Evolutionary conservation across 169 alveolate species (phyloP).

Genomic region (Cryptosporidium viatorum): DNA sequence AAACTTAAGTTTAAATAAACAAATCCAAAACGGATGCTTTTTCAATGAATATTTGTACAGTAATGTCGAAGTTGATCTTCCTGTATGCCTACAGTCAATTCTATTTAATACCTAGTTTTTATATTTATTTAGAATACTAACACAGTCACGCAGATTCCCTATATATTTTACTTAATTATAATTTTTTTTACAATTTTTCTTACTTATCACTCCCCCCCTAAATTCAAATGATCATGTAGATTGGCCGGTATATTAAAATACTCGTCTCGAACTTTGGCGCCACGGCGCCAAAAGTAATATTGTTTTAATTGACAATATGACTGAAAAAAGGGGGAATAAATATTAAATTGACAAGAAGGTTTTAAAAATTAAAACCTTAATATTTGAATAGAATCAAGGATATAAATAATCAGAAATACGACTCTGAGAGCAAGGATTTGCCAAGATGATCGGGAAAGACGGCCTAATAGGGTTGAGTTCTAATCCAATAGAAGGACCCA

Average conservation of each 20-base stretch:
- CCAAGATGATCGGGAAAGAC: slow-evolving; percentile 37
- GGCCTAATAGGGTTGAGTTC: slow-evolving; percentile 52
- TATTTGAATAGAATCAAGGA: not conserved
- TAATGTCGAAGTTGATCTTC: slow-evolving; percentile 48
- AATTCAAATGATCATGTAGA: not conserved
- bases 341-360: not conserved
- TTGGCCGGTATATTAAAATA: slow-evolving; percentile 9
- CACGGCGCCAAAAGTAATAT: slow-evolving; percentile 30
- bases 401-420: not conserved
- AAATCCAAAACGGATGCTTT: not conserved
- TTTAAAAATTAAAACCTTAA: not conserved
- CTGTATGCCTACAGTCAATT: slow-evolving; percentile 20
- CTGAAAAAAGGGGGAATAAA: slow-evolving; percentile 8
- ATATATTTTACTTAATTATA: not conserved
- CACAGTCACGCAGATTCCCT: not conserved
- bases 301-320: slow-evolving; percentile 3
- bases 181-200: not conserved
- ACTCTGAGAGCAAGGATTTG: not conserved
- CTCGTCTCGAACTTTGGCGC: slow-evolving; percentile 54
- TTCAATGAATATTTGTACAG: slow-evolving; percentile 36
- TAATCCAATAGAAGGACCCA: slow-evolving; percentile 25
- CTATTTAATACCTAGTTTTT: slow-evolving; percentile 11
- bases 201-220: not conserved
- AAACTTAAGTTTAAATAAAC: slow-evolving; percentile 1
- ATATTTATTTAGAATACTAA: not conserved